Percentiles rank a stretch among this genome's conserved stretches.
These are phyloP conservation scores for Macrolepiota albuminosa DNA, from an alignment of 768 basidiomycete genomes.

Conservation along the genomic window DNA sequence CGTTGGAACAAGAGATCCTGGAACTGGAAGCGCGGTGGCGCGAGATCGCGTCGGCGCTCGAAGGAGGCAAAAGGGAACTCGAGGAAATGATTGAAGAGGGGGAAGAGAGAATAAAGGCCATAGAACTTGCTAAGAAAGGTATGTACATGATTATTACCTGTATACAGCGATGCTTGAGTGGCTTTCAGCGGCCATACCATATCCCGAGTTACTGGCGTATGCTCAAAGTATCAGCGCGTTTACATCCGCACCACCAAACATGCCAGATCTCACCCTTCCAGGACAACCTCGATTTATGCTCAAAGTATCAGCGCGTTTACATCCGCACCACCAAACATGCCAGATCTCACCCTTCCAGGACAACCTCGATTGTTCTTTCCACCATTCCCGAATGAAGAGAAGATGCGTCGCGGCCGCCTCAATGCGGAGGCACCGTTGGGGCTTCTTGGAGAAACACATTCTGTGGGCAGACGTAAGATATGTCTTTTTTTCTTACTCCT, in stretches of 20 bases:
- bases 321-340: conserved; percentile 86
- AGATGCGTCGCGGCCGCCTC: conserved; percentile 79
- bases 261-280: conserved; percentile 67
- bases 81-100: conserved; percentile 71
- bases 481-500: conserved; percentile 2
- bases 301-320: conserved; percentile 84
- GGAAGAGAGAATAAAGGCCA: conserved; percentile 64
- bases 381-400: conserved; percentile 89
- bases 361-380: conserved; percentile 83
- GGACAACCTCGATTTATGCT: conserved; percentile 79
- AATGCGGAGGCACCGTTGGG: conserved; percentile 80
- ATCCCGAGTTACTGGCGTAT: conserved; percentile 78
- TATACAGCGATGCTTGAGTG: not conserved
- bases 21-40: conserved; percentile 66
- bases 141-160: conserved; percentile 12
- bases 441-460: conserved; percentile 73
- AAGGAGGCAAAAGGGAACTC: conserved; percentile 61
- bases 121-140: conserved; percentile 73
- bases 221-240: conserved; percentile 83
- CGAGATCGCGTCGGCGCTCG: conserved; percentile 59
- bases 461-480: conserved; percentile 67
- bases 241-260: conserved; percentile 85
- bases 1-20: conserved; percentile 65
- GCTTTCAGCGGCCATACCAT: conserved; percentile 65
- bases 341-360: conserved; percentile 62